A percentile compares a stretch with the other conserved stretches of the same genome.
phyloP scores from a whole-genome alignment of 208 protist species.

The Trypanosoma avium region DNA sequence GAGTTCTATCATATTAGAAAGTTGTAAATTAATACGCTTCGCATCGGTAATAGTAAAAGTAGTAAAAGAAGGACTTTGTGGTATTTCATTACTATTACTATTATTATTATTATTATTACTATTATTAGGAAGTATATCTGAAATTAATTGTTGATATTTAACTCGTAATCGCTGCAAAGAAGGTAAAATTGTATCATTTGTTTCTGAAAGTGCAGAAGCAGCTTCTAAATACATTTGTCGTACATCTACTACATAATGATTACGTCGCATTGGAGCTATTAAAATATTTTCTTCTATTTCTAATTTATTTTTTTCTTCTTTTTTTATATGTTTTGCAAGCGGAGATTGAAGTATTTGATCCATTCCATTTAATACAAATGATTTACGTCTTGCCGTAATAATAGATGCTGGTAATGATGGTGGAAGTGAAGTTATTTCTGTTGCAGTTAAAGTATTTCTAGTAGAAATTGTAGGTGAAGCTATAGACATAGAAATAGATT shows the following conservation, averaged over 20 bases:
- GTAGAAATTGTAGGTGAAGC: too few relatives aligned
- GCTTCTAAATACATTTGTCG: slow-evolving; percentile 64
- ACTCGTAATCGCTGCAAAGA: slow-evolving; percentile 28
- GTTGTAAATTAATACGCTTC: slow-evolving; percentile 4
- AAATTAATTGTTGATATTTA: slow-evolving; percentile 25
- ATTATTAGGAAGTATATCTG: too few relatives aligned
- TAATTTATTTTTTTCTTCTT: neutral
- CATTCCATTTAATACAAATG: too few relatives aligned
- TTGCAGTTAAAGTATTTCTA: too few relatives aligned
- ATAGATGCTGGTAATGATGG: too few relatives aligned
- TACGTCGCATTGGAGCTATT: slow-evolving; percentile 12
- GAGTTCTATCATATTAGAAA: slow-evolving; percentile 24
- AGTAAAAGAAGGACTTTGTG: neutral
- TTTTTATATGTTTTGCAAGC: too few relatives aligned
- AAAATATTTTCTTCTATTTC: neutral
- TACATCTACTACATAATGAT: slow-evolving; percentile 62
- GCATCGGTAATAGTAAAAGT: neutral
- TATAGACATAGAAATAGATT: too few relatives aligned
- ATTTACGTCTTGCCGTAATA: too few relatives aligned
- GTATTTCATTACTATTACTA: too few relatives aligned
- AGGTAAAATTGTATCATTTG: slow-evolving; percentile 35
- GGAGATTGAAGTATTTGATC: too few relatives aligned
- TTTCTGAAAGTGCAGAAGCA: slow-evolving; percentile 55
- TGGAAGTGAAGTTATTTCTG: too few relatives aligned
- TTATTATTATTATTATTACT: too few relatives aligned